These are phyloP conservation scores for Xylariales sp. DNA, from an alignment of 2,329 filamentous ascomycete genomes.

Conservation along the genomic window DNA sequence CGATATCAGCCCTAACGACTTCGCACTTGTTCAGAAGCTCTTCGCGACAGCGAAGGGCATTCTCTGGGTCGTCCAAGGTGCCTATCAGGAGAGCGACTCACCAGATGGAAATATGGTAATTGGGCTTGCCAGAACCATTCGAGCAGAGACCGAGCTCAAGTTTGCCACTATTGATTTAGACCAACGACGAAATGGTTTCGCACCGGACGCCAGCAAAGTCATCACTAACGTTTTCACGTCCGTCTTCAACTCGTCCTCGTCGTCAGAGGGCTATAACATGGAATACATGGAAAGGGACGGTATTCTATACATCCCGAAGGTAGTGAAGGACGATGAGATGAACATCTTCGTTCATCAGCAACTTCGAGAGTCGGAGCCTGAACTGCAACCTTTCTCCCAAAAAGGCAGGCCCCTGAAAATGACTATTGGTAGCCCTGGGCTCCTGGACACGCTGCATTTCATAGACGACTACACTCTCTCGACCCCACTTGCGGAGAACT, in stretches of 20 bases:
- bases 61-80: constrained; percentile 37
- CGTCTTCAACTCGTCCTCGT: background rate
- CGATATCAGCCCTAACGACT: background rate
- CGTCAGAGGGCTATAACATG: constrained; percentile 20
- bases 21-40: constrained; percentile 24
- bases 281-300: constrained; percentile 24
- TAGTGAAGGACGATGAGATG: constrained; percentile 18
- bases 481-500: constrained; percentile 19
- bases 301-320: constrained; percentile 19
- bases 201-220: background rate
- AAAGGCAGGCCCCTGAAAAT: constrained; percentile 18
- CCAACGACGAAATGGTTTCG: constrained; percentile 13
- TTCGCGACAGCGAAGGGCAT: constrained; percentile 30
- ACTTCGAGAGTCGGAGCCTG: too few species aligned
- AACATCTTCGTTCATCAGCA: constrained; percentile 21
- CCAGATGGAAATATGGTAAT: constrained; percentile 21
- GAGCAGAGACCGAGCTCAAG: constrained; percentile 16
- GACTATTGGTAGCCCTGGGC: constrained; percentile 28
- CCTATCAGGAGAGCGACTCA: constrained; percentile 22
- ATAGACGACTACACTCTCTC: background rate
- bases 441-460: constrained; percentile 8
- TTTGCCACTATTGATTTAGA: constrained; percentile 20
- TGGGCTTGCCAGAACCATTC: constrained; percentile 21
- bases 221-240: background rate
- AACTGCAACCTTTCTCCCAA: background rate